A percentile compares a stretch with the other conserved stretches of the same genome.
Evolutionary conservation across 768 basidiomycete genomes (phyloP).

Genomic region (Lanmaoa pseudosensibilis): DNA sequence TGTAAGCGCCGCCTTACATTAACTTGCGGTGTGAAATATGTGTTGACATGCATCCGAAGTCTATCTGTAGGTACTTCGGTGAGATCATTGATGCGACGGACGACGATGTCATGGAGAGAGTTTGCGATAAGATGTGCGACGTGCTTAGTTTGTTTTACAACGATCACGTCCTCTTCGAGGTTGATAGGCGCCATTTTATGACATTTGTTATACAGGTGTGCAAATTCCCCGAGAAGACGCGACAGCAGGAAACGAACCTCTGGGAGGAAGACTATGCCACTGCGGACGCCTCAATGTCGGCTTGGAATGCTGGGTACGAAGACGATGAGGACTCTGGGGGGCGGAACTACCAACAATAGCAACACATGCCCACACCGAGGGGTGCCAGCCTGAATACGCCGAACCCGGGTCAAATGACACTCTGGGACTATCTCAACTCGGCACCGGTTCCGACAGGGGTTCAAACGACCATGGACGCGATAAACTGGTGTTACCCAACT

Average conservation of each 20-base stretch:
- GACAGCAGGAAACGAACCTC: constrained; percentile 48
- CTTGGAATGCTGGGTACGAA: constrained; percentile 29
- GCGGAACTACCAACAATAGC: constrained; percentile 1
- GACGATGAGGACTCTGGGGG: constrained; percentile 25
- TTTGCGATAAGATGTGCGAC: constrained; percentile 82
- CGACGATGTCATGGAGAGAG: constrained; percentile 41
- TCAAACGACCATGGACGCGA: constrained; percentile 23
- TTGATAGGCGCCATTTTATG: not conserved
- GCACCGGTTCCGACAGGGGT: constrained; percentile 18
- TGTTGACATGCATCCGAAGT: constrained; percentile 36
- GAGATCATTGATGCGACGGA: constrained; percentile 58
- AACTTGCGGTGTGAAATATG: not conserved
- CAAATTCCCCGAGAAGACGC: constrained; percentile 71
- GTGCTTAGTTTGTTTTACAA: constrained; percentile 41
- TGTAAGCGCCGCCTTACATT: constrained; percentile 39
- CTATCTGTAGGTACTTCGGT: constrained; percentile 80
- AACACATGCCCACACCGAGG: not conserved
- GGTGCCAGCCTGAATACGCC: not conserved
- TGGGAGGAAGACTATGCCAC: constrained; percentile 40
- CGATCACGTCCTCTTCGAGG: not conserved
- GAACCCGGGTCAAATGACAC: constrained; percentile 21
- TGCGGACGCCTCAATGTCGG: constrained; percentile 16
- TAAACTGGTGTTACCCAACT: constrained; percentile 8
- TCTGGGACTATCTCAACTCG: constrained; percentile 21
- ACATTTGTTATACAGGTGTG: constrained; percentile 54